Percentiles rank a stretch among this genome's conserved stretches.
Conservation (phyloP, 345 rosid species). For the Salix dunnii region DNA sequence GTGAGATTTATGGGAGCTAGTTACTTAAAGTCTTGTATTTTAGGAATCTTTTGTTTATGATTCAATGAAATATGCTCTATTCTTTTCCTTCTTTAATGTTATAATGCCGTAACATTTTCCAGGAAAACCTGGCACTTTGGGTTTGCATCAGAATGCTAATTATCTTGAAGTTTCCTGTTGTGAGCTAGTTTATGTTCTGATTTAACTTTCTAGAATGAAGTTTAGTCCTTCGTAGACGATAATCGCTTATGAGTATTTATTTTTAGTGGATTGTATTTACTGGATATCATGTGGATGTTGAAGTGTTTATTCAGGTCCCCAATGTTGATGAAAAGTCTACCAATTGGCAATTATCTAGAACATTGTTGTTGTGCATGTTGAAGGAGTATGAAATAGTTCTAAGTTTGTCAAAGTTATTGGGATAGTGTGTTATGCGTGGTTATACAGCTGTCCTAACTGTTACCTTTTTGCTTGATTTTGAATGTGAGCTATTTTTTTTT, state of each 20-base stretch:
- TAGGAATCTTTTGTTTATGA: neutral
- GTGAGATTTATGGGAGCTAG: conserved; percentile 28
- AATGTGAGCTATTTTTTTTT: neutral
- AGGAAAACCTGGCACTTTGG: neutral
- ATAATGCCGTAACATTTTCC: neutral
- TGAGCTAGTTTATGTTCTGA: neutral
- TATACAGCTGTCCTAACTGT: neutral
- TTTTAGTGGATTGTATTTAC: too few relatives aligned
- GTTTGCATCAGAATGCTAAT: neutral
- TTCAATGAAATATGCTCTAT: neutral
- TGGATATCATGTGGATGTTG: too few relatives aligned
- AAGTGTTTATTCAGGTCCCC: too few relatives aligned
- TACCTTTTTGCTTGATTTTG: neutral
- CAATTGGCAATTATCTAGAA: neutral
- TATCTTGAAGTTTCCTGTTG: neutral
- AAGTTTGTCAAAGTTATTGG: neutral
- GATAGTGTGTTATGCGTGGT: neutral
- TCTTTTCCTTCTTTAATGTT: neutral
- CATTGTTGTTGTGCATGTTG: neutral
- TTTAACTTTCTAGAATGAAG: neutral
- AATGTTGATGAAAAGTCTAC: neutral
- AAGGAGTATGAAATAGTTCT: neutral
- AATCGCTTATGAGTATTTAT: too few relatives aligned
- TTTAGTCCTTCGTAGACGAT: neutral
- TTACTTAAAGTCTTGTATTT: neutral